These are phyloP conservation scores for Fusarium sp. DNA, from an alignment of 2,329 filamentous ascomycete genomes.

Conservation along the genomic window DNA sequence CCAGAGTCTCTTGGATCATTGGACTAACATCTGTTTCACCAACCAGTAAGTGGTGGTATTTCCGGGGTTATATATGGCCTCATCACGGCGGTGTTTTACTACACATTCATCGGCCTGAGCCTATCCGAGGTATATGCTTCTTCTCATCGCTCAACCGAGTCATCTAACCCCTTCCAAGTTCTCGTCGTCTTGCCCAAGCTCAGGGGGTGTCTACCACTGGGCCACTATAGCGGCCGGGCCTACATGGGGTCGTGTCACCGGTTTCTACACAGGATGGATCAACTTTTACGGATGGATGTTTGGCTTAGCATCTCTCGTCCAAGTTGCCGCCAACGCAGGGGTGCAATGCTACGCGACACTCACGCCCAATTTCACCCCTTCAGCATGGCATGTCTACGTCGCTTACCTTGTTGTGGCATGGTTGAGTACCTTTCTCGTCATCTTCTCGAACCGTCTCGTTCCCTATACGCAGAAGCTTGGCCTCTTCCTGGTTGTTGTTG, in stretches of 20 bases:
- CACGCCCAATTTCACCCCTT: conserved; percentile 6
- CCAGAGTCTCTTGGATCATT: background rate
- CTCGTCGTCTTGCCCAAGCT: conserved; percentile 39
- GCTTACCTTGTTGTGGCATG: conserved; percentile 38
- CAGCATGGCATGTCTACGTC: conserved; percentile 41
- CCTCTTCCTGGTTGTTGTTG: conserved; percentile 34
- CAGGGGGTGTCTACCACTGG: conserved; percentile 42
- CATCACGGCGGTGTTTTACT: conserved; percentile 36
- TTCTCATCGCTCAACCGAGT: accelerated
- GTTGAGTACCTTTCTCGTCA: conserved; percentile 31
- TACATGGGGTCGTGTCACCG: conserved; percentile 37
- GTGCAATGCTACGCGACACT: conserved; percentile 42
- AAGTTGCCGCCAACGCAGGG: conserved; percentile 37
- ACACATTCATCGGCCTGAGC: conserved; percentile 38
- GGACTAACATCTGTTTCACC: background rate
- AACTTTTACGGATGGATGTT: conserved; percentile 46
- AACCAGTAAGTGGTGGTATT: conserved; percentile 36
- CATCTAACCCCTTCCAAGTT: conserved; percentile 12
- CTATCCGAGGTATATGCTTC: conserved; percentile 32
- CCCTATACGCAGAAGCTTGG: conserved; percentile 41
- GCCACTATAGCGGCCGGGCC: conserved; percentile 38
- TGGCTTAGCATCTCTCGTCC: conserved; percentile 39
- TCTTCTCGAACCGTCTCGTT: conserved; percentile 39
- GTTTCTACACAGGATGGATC: conserved; percentile 43
- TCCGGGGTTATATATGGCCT: conserved; percentile 41